Base-by-base conservation (phyloP, 768 basidiomycete genomes). In the Boletus rubescentipes region DNA sequence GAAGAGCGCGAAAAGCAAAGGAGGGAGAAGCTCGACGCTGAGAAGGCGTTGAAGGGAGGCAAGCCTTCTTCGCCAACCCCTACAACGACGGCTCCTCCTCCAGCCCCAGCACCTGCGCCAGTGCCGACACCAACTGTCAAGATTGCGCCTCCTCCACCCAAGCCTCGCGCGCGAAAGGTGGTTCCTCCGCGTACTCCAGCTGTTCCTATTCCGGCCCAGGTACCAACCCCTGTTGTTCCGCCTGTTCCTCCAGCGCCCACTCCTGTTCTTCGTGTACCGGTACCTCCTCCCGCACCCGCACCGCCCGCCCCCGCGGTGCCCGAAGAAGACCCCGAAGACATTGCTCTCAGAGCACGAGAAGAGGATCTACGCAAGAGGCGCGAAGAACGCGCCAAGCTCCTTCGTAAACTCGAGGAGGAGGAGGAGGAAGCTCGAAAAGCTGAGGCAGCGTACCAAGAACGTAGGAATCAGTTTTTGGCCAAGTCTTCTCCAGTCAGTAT, bases 311-410 rank as follows among this genome's bases (percentile, higher is more conserved):
- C 75, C 9, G 65, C 67, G 5, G 74, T 53, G 20, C 80, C 79
- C 3, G 73, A 78, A 53, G 77, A 86, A 40, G 93, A 96, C 59
- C 84, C 84, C 0, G 92, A 93, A 67, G 95, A 97, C 56, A 83
- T 79, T 40, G 77, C 73, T 15, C 66, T 97, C 10, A 79, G 79
- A 49, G 82, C 77, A 12, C 81, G 87, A 12, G 89, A 93, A 67
- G 88, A 81, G 54, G 81, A 79, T 3, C 63, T 93, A n/a, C 77
- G 77, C 46, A 88, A 86, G 67, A 85, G 85, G 56, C 81, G 83
- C 4, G 87, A 87, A 60, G 91, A 80, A n/a, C 81, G 90, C 1
- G 78, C 77, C 16, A 87, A 79, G 42, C 76, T 86, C 45, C 71
- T 94, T 18, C 83, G 87, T 46, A 79, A 83, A 60, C 76, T 92